Base-by-base conservation (phyloP, 2,329 filamentous ascomycete species). In the Nemania sp. region DNA sequence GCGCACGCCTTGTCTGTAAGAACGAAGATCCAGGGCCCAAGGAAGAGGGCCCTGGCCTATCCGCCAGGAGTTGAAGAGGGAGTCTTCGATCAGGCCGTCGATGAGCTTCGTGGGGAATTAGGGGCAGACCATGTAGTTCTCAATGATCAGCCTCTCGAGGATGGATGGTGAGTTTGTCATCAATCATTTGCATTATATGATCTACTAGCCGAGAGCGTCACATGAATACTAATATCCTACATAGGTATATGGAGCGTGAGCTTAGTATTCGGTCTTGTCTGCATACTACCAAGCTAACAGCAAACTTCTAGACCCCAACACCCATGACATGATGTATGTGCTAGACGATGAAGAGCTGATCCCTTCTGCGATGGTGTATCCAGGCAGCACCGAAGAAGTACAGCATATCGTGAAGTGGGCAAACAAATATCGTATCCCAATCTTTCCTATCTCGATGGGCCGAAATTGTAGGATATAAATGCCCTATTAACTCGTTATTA, bases 341-440 rank as follows among this genome's bases (percentile, higher is more conserved):
- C 68, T 82, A 22, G 80, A 83, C 47, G 79, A 84, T 43, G 81
- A 84, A 49, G 81, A 84, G 58, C 78, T 86, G 24, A 79, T 86
- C 8, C 78, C 80, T 22, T 84, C 82, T 24, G 82, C 82, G 1
- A 77, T 83, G 11, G 79, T 82, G 51, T 77, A 77, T 55, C 77
- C 76, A 3, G 56, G 73, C 5, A 75, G 68, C 32, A 77, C 75
- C 0, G 74, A 75, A 49, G 77, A 80, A 26, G 78, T 80, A 20
- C 78, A 79, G 45, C 61, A 75, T 35, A 58, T 79, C 13, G 77
- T 80, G 0, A 64, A 70, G 18, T 79, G 77, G 78, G 77, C 76
- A 3, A 77, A 77, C 54, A 74, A 77, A 26, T 68, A 75, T 54
- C 59, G 58, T 8, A 73, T 77, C 32, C 76, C 76, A 3, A 73